Evolutionary conservation across 371 early-diverging fungal species (phyloP), one percentile per base, ranked within the genome.

Genomic region (Neoconidiobolus thromboides): DNA sequence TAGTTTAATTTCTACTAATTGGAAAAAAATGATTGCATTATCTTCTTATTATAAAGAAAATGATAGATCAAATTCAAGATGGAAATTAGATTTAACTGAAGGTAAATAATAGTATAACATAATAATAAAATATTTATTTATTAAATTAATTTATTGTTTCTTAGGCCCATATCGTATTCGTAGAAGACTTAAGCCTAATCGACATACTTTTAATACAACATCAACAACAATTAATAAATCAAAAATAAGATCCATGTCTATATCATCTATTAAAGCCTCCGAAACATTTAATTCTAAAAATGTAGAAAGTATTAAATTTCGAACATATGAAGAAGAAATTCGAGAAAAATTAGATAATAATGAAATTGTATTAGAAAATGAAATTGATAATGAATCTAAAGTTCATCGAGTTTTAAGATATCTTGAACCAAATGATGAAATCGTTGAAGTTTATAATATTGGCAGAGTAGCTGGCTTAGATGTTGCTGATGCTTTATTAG

Each of bases 31-130:
- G 12, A 14, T 51, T 12, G 6, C 15, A 5, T 12, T 7, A 5
- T 51, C 51, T 6, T 12, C 51, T 12, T 36, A 12, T 7, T 36
- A 14, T 36, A 6, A 6, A 83, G 37, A 64, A 65, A 3, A 69
- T 76, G n/a, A 71, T 77, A 49, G 43, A 68, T 0, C 62, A 63
- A 9, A 85, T 85, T 55, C 69, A 0, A 76, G 75, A 57, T 85
- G 86, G 87, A 72, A 80, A 60, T 65, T 87, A 6, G 87, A 87
- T 65, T 79, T 82, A 56, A 84, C 83, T 3, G 87, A 87, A 65
- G 84, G 72, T 14, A 67, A 63, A 15, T 26, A 26, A 26, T 26
- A 26, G 26, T 26, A 26, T 26, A 26, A 26, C 26, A 26, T 26
- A 26, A 26, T 26, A 26, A 26, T 26, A 26, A 26, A 37, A 42